Conservation (phyloP, 2,329 filamentous ascomycete species). For the Aspergillus sergii region DNA sequence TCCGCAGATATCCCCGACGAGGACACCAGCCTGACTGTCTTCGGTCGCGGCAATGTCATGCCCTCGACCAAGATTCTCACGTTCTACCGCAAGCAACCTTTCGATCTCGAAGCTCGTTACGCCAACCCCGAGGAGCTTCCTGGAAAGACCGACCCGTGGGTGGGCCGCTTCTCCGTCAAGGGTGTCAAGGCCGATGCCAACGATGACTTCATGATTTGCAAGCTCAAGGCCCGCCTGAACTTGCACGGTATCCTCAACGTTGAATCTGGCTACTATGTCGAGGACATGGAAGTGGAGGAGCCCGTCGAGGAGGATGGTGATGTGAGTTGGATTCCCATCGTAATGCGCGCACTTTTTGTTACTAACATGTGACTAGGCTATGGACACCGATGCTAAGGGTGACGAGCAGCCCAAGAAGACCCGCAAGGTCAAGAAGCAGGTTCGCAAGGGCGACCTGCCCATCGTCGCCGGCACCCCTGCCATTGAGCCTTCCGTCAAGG, state of each 20-base stretch:
- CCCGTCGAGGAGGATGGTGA: slow-evolving; percentile 74
- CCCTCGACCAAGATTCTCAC: slow-evolving; percentile 99
- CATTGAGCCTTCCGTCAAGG: slow-evolving; percentile 70
- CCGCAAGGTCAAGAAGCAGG: slow-evolving; percentile 98
- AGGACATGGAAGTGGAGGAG: slow-evolving; percentile 96
- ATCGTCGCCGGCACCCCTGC: slow-evolving; percentile 81
- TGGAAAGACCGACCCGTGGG: slow-evolving; percentile 90
- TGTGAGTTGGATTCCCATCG: slow-evolving; percentile 36
- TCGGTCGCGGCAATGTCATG: slow-evolving; percentile 95
- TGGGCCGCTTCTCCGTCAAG: slow-evolving; percentile 97
- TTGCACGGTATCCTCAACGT: slow-evolving; percentile 95
- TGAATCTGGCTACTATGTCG: slow-evolving; percentile 95
- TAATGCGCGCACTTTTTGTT: slow-evolving; percentile 19
- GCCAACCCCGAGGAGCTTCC: slow-evolving; percentile 83
- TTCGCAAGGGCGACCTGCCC: slow-evolving; percentile 93
- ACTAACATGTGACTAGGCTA: slow-evolving; percentile 59
- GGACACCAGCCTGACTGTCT: slow-evolving; percentile 95
- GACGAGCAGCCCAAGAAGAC: slow-evolving; percentile 76
- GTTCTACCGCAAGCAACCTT: slow-evolving; percentile 97
- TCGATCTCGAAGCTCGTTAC: slow-evolving; percentile 94
- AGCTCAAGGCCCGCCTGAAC: slow-evolving; percentile 96
- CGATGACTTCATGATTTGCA: slow-evolving; percentile 99
- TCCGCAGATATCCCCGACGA: slow-evolving; percentile 97
- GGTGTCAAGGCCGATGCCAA: slow-evolving; percentile 90
- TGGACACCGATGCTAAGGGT: slow-evolving; percentile 75